Evolutionary conservation across 2,329 filamentous ascomycete genomes (phyloP), one percentile per base, ranked within the genome.

Genomic region (Hymenoscyphus occultus): DNA sequence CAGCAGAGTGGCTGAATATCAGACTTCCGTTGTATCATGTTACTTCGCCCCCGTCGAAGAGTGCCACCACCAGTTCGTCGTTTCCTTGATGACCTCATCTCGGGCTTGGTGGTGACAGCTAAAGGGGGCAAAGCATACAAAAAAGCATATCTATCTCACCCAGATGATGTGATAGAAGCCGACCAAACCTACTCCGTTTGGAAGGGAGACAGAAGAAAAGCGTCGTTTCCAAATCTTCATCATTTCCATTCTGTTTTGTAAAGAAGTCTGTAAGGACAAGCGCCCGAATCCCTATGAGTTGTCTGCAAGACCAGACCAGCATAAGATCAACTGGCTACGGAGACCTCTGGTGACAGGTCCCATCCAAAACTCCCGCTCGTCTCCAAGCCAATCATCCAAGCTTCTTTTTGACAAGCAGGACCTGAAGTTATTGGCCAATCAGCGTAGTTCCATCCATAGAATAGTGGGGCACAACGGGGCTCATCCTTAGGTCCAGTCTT

Each of bases 21-120:
- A 60, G 39, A 60, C 58, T 22, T 31, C 58, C n/a, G n/a, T 10
- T 60, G 58, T 60, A n/a, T 28, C 58, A 60, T 19, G 22, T 51
- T 22, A n/a, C 35, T 35, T 35, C 9, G 35, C 9, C 35, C 32
- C 35, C n/a, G 5, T 9, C 42, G 13, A 32, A n/a, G 22, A 39
- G 59, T 51, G 32, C 40, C 28, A 28, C 59, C 16, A 28, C 14
- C 32, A 3, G 28, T 32, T 31, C 40, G 42, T 48, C 22, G 56
- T 57, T 22, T n/a, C 32, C 32, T 12, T 35, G 56, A 57, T 57
- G 28, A 32, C 56, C 28, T 57, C 56, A 57, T 57, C 56, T 57
- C 45, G 9, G n/a, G 45, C 6, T 16, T 22, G n/a, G 19, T 14
- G n/a, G n/a, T 19, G 10, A 48, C 45, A 48, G 5, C 45, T 22